phyloP scores from a whole-genome alignment of 2,329 filamentous ascomycete genomes.

The Tolypocladium ovalisporum region DNA sequence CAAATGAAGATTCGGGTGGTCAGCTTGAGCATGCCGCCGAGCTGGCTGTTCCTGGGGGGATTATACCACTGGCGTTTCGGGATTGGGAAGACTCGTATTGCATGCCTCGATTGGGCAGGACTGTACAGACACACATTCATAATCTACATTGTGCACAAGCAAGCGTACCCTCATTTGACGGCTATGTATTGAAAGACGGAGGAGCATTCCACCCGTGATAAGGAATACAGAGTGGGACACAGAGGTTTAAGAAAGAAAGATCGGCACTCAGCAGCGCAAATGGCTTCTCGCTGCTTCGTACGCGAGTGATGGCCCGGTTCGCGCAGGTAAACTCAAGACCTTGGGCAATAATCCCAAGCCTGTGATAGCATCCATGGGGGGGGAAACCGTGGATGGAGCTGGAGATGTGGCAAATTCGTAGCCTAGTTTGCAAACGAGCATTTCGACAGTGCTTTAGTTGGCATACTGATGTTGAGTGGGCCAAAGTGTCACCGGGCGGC shows the following conservation, averaged over 20 bases:
- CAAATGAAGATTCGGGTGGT: neutral
- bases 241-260: too few relatives aligned
- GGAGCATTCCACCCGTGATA: too few relatives aligned
- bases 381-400: neutral
- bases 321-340: neutral
- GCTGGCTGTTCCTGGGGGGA: constrained; percentile 1
- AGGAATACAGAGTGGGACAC: neutral
- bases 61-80: constrained; percentile 10
- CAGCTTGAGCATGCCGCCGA: neutral
- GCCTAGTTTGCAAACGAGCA: neutral
- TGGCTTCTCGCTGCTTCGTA: neutral
- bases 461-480: too few relatives aligned
- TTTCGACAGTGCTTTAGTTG: too few relatives aligned
- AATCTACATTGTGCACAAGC: neutral
- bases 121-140: neutral
- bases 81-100: neutral
- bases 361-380: neutral
- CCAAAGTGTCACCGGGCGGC: neutral
- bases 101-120: constrained; percentile 1
- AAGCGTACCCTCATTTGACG: neutral
- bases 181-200: too few relatives aligned
- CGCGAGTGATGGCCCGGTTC: neutral
- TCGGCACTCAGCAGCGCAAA: neutral
- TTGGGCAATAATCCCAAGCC: neutral
- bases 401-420: neutral